These are phyloP conservation scores for Penicillium sp. DNA, from an alignment of 2,329 filamentous ascomycete species.

Conservation along the genomic window DNA sequence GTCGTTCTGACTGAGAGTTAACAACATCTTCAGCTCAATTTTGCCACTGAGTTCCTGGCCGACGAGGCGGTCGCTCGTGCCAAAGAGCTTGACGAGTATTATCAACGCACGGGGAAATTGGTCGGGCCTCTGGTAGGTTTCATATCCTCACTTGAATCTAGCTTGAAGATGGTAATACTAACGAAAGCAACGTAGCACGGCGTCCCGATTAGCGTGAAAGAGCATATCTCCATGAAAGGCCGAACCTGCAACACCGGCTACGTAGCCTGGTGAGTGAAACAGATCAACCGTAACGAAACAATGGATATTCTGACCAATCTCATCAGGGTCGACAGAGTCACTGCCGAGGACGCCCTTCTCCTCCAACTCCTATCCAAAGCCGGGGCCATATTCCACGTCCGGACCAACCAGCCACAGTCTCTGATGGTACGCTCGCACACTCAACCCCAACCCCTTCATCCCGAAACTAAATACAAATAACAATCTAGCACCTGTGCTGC, in stretches of 20 bases:
- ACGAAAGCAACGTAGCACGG: conserved; percentile 40
- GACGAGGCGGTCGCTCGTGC: conserved; percentile 35
- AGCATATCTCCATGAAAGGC: conserved; percentile 58
- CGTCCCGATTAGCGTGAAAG: conserved; percentile 57
- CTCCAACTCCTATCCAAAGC: conserved; percentile 33
- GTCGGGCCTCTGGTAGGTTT: conserved; percentile 45
- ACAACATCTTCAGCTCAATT: conserved; percentile 29
- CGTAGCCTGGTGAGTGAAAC: conserved; percentile 30
- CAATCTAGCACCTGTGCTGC: conserved; percentile 33
- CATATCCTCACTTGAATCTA: neutral
- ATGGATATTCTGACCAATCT: neutral
- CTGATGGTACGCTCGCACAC: conserved; percentile 32
- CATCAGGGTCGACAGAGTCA: conserved; percentile 35
- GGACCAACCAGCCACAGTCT: conserved; percentile 44
- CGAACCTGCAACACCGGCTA: conserved; percentile 37
- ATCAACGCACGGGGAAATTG: conserved; percentile 38
- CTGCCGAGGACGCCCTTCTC: conserved; percentile 35
- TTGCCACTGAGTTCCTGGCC: conserved; percentile 39
- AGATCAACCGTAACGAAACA: neutral
- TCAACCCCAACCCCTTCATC: neutral
- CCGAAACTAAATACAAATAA: conserved; percentile 14
- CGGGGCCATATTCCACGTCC: conserved; percentile 44
- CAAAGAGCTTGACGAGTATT: conserved; percentile 33
- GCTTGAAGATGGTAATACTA: neutral
- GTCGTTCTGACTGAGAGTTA: neutral